Evolutionary conservation across 2,329 filamentous ascomycete species (phyloP), one percentile per base, ranked within the genome.

Genomic region (Chrysosporium keratinophilum): DNA sequence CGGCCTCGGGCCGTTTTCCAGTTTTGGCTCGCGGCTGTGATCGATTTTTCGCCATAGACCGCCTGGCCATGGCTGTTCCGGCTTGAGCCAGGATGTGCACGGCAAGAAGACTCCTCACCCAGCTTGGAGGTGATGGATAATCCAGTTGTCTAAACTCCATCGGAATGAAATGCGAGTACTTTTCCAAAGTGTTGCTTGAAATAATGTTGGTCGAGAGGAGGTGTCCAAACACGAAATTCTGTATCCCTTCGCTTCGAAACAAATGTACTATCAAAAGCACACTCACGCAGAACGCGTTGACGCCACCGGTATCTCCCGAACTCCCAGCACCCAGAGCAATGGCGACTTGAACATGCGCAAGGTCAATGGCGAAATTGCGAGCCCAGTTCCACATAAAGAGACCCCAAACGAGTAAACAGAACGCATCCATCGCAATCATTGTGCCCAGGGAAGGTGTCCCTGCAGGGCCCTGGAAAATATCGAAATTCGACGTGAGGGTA

Each of bases 341-440:
- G 55, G 90, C 90, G 65, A 96, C 94, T 65, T 95, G 88, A 55
- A 91, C 87, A 70, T 96, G 91, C 56, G 90, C 88, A 50, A 95
- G 78, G 67, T 96, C 90, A 61, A 96, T 77, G 55, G 91, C 85
- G 64, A 94, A 84, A 65, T 88, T 87, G 67, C 95, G 90, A 58
- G 91, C 80, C 55, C 88, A 88, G 33, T 83, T 83, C 87, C 87
- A 94, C 57, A 95, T 78, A 61, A 93, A 87, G 45, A 95, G 76
- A 37, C 69, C 70, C 87, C 89, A 96, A 58, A 93, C 76, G 59
- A 91, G 75, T 61, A 96, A 77, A 61, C 91, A 86, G 63, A 93
- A 79, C 49, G 85, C 77, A 67, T 96, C 91, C 69, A 94, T 85
- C 59, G 88, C 84, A 54, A 91, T 74, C 59, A 95, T 85, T 5